phyloP scores from a whole-genome alignment of 2,329 filamentous ascomycete species.

The Pseudogymnoascus sp. region DNA sequence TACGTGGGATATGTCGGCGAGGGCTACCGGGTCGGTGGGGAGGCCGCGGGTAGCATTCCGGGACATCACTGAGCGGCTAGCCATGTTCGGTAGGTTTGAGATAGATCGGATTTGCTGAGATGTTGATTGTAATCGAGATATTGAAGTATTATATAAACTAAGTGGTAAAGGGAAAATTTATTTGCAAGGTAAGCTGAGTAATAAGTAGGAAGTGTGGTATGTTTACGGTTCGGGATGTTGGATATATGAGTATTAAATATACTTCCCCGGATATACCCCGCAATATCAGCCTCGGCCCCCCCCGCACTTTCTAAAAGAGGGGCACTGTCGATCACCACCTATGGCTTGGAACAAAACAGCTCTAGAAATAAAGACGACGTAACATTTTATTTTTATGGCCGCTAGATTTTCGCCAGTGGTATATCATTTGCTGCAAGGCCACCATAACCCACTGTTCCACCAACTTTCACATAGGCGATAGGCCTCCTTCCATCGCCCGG shows the following conservation, averaged over 20 bases:
- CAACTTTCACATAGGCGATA: background rate
- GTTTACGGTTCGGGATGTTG: background rate
- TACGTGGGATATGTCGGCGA: background rate
- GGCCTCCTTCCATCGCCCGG: background rate
- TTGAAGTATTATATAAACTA: background rate
- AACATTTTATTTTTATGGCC: background rate
- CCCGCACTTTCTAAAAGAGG: background rate
- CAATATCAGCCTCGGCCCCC: slow-evolving; percentile 1
- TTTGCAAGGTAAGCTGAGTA: background rate
- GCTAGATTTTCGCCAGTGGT: background rate
- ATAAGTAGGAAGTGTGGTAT: background rate
- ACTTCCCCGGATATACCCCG: background rate
- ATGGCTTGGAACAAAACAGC: background rate
- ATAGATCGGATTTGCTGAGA: background rate
- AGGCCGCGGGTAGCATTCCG: background rate
- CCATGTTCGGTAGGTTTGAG: background rate
- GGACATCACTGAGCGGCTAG: background rate
- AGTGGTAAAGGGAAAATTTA: background rate
- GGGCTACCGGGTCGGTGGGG: background rate
- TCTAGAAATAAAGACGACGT: background rate
- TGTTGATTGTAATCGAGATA: background rate
- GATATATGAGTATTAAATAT: background rate
- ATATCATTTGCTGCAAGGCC: background rate
- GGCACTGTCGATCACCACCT: background rate
- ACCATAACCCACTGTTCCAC: background rate